These are phyloP conservation scores for Jatropha multifida DNA, from an alignment of 441 rosid genomes.

Conservation along the genomic window DNA sequence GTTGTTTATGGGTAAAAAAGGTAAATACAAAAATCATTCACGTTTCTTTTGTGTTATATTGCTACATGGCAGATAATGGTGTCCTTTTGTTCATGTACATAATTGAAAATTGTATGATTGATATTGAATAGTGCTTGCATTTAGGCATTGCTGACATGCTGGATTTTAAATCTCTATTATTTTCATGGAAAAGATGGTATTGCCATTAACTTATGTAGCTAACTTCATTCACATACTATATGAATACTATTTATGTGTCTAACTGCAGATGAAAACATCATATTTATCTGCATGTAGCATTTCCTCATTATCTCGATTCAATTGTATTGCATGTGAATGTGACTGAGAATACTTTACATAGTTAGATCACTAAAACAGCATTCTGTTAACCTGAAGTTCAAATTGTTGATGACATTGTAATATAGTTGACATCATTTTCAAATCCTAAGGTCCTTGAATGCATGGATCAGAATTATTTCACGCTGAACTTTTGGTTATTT, in stretches of 20 bases:
- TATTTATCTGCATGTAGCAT: not conserved
- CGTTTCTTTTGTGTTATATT: not conserved
- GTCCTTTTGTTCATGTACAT: not conserved
- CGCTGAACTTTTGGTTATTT: not conserved
- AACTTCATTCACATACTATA: not conserved
- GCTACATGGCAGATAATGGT: not conserved
- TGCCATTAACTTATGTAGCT: not conserved
- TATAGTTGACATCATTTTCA: not conserved
- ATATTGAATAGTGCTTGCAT: not conserved
- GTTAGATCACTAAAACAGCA: not conserved
- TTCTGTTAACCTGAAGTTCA: not conserved
- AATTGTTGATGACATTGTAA: conserved; percentile 2
- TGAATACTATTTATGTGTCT: not conserved
- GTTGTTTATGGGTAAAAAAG: not conserved
- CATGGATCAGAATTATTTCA: conserved; percentile 6
- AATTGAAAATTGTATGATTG: not conserved
- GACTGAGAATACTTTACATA: not conserved
- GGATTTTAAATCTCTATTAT: not conserved
- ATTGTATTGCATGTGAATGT: not conserved
- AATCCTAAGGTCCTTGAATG: not conserved
- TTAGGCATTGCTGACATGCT: not conserved
- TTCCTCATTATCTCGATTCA: not conserved
- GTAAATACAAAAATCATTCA: too few relatives aligned
- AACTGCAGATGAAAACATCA: not conserved
- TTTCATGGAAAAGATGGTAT: not conserved